These are phyloP conservation scores for Fusarium phyllophilum DNA, from an alignment of 2,329 filamentous ascomycete genomes.

Conservation along the genomic window DNA sequence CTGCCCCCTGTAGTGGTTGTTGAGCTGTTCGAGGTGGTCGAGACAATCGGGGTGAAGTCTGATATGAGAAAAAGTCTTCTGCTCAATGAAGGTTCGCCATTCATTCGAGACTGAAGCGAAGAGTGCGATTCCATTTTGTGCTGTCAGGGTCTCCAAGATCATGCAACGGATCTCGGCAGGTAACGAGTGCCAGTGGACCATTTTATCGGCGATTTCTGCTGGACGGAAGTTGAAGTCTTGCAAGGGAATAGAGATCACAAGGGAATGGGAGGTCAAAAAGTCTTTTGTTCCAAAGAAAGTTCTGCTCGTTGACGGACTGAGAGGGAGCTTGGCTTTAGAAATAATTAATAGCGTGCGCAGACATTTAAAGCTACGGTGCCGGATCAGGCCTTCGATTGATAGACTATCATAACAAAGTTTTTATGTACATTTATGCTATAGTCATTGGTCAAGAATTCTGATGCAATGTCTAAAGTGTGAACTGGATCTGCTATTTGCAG, in stretches of 20 bases:
- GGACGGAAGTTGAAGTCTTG: too few species aligned
- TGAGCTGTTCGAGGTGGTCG: background rate
- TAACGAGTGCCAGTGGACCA: constrained; percentile 1
- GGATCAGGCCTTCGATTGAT: too few species aligned
- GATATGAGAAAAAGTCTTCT: constrained; percentile 4
- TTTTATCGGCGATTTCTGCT: background rate
- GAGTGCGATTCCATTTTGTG: background rate
- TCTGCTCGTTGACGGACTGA: too few species aligned
- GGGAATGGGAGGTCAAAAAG: too few species aligned
- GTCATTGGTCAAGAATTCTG: background rate
- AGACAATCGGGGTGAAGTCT: constrained; percentile 1
- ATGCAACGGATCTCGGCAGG: constrained; percentile 5
- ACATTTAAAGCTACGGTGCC: background rate
- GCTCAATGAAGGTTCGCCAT: constrained; percentile 7
- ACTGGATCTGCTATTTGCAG: background rate
- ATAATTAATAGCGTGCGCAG: too few species aligned
- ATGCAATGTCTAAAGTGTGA: background rate
- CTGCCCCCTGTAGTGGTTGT: background rate
- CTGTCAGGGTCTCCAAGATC: background rate
- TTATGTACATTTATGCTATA: too few species aligned
- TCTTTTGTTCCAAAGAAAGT: background rate
- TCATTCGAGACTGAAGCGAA: constrained; percentile 13
- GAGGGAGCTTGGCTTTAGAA: background rate
- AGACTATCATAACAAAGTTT: background rate
- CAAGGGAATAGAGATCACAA: too few species aligned